Evolutionary conservation across 2,329 filamentous ascomycete species (phyloP).

Genomic region (Venturia asperata): DNA sequence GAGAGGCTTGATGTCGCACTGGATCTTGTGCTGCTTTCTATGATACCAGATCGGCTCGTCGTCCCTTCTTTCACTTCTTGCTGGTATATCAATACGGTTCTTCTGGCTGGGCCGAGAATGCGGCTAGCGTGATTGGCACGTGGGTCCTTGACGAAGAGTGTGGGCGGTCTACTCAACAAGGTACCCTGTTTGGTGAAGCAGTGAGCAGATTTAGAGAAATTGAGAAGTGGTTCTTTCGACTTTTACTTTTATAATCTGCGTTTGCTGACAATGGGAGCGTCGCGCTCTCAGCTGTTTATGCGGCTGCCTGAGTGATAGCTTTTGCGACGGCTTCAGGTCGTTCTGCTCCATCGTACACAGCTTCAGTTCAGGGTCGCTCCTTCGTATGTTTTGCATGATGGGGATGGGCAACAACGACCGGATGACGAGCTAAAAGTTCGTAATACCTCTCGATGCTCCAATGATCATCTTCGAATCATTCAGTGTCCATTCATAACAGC

Average conservation of each 20-base stretch:
- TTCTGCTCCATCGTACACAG: too few species aligned
- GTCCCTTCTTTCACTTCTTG: background rate
- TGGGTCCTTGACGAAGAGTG: background rate
- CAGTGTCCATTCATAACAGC: background rate
- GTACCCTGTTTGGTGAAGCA: background rate
- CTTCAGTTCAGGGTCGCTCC: background rate
- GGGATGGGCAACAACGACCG: background rate
- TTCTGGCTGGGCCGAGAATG: constrained; percentile 13
- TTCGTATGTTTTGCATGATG: background rate
- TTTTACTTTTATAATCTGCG: background rate
- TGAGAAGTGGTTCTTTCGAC: background rate
- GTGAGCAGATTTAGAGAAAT: constrained; percentile 3
- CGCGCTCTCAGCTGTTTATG: background rate
- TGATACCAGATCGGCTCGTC: constrained; percentile 9
- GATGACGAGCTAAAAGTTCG: background rate
- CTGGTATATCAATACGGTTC: constrained; percentile 1
- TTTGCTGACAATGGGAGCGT: background rate
- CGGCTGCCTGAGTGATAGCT: background rate
- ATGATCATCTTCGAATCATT: background rate
- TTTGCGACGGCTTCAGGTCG: too few species aligned
- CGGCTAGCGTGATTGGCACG: background rate
- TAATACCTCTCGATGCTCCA: background rate
- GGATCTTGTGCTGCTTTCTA: constrained; percentile 1
- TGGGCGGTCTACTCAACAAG: background rate
- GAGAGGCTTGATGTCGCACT: background rate